phyloP scores from a whole-genome alignment of 2,329 filamentous ascomycete species.

The Clarireedia homoeocarpa region DNA sequence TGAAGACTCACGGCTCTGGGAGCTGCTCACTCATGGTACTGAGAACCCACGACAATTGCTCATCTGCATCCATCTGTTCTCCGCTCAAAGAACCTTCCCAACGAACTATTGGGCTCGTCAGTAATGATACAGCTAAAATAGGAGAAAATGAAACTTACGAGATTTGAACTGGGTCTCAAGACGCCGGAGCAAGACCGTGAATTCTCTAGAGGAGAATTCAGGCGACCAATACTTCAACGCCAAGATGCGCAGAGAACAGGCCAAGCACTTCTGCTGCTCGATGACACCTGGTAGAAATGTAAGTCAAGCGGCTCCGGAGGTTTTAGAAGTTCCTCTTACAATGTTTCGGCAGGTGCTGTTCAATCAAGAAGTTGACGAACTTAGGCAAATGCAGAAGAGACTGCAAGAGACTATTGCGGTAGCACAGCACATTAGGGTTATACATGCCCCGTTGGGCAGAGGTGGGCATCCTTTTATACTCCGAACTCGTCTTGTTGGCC shows the following conservation, averaged over 20 bases:
- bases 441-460: conserved; percentile 23
- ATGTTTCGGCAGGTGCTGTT: conserved; percentile 18
- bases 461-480: conserved; percentile 18
- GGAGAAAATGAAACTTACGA: not conserved
- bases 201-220: not conserved
- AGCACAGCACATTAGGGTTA: conserved; percentile 28
- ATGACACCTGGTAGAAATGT: not conserved
- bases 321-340: conserved; percentile 13
- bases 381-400: conserved; percentile 29
- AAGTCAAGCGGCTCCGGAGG: not conserved
- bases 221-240: conserved; percentile 4
- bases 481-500: conserved; percentile 12
- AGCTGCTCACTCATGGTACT: conserved; percentile 22
- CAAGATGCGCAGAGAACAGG: conserved; percentile 9
- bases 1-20: conserved; percentile 18
- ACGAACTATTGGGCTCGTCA: not conserved
- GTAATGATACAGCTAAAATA: not conserved
- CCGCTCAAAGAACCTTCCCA: conserved; percentile 10
- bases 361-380: conserved; percentile 27
- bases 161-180: not conserved
- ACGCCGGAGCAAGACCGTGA: not conserved
- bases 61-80: conserved; percentile 30
- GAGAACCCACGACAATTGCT: conserved; percentile 25
- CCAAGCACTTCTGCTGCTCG: conserved; percentile 8
- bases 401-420: conserved; percentile 29